phyloP scores from a whole-genome alignment of 805 yeast genomes.

The Candida sphagnicola region DNA sequence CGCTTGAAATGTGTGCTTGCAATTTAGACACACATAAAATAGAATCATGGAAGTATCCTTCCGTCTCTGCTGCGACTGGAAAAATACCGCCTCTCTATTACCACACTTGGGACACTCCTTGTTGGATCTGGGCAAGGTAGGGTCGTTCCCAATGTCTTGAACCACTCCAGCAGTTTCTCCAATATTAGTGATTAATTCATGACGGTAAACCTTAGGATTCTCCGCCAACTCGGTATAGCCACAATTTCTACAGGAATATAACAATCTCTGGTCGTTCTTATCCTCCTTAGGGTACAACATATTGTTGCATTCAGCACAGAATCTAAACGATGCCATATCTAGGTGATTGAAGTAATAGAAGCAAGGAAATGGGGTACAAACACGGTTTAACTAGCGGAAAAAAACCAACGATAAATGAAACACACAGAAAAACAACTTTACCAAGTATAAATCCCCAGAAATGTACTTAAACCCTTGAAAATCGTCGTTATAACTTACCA shows the following conservation, averaged over 20 bases:
- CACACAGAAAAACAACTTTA: too few relatives aligned
- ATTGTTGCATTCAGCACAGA: conserved; percentile 95
- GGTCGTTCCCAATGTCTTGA: conserved; percentile 92
- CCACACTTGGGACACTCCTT: conserved; percentile 90
- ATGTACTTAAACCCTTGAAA: too few relatives aligned
- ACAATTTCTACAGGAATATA: conserved; percentile 94
- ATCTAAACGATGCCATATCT: conserved; percentile 95
- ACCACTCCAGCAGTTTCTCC: conserved; percentile 97
- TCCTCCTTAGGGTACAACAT: conserved; percentile 98
- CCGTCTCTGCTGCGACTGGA: conserved; percentile 93
- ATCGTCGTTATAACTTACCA: too few relatives aligned
- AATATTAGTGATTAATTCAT: conserved; percentile 86
- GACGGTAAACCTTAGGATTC: conserved; percentile 82
- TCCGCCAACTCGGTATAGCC: conserved; percentile 90
- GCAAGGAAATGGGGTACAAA: too few relatives aligned
- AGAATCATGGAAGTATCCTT: conserved; percentile 94
- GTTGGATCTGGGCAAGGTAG: conserved; percentile 95
- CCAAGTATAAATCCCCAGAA: too few relatives aligned
- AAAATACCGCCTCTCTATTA: conserved; percentile 88
- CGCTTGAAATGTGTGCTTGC: conserved; percentile 68
- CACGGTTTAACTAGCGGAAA: too few relatives aligned
- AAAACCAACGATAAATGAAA: too few relatives aligned
- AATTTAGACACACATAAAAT: conserved; percentile 86
- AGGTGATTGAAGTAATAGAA: too few relatives aligned
- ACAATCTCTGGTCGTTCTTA: conserved; percentile 65